These are phyloP conservation scores for Phytophthora gonapodyides DNA, from an alignment of 352 stramenopile genomes.

Conservation along the genomic window DNA sequence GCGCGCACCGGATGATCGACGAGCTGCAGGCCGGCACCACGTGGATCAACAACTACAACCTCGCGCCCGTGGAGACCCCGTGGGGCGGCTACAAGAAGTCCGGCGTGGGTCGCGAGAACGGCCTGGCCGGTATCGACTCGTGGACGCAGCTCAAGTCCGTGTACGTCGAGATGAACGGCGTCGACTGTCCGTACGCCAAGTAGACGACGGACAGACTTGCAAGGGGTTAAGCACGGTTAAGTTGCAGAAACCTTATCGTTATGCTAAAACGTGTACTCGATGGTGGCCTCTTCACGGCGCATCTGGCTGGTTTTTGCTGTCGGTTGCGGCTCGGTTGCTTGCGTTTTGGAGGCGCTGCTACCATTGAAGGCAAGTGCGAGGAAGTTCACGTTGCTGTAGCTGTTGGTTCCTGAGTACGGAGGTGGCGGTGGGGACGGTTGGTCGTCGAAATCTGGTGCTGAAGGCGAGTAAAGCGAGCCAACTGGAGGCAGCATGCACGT, in stretches of 20 bases:
- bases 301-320: constrained; percentile 30
- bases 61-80: constrained; percentile 81
- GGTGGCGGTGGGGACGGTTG: constrained; percentile 16
- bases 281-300: constrained; percentile 28
- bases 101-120: constrained; percentile 93
- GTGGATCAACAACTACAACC: constrained; percentile 93
- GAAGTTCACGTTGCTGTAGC: constrained; percentile 41
- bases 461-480: constrained; percentile 27
- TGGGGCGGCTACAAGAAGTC: constrained; percentile 93
- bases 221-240: constrained; percentile 11
- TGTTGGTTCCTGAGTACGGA: constrained; percentile 12
- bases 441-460: constrained; percentile 33
- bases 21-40: constrained; percentile 78
- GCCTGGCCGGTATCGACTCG: constrained; percentile 77
- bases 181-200: constrained; percentile 70
- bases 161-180: constrained; percentile 83
- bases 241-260: neutral
- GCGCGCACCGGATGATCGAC: constrained; percentile 72
- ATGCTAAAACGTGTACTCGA: constrained; percentile 33
- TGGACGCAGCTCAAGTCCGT: constrained; percentile 93
- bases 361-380: constrained; percentile 56
- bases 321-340: neutral
- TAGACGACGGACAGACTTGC: constrained; percentile 6
- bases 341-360: constrained; percentile 9
- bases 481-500: constrained; percentile 15